A percentile compares a stretch with the other conserved stretches of the same genome.
phyloP scores from a whole-genome alignment of 2,329 filamentous ascomycete species.

The Arthrobotrys megalospora region DNA sequence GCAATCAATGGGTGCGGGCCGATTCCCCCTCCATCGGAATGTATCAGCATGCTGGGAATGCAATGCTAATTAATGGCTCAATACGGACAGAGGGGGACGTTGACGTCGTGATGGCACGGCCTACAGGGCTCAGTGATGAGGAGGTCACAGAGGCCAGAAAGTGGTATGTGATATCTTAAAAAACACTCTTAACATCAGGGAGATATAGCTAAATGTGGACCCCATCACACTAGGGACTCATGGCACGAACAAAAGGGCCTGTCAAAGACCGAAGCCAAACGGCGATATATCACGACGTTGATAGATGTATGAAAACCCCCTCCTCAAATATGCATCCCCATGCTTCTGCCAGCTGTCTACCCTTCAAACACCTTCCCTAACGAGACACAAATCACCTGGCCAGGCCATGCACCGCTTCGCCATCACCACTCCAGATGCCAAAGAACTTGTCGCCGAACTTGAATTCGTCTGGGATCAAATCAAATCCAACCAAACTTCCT shows the following conservation, averaged over 20 bases:
- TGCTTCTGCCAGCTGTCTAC: conserved; percentile 12
- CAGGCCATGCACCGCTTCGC: conserved; percentile 94
- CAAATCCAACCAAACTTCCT: conserved; percentile 82
- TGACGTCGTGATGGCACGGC: conserved; percentile 91
- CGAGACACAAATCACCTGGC: conserved; percentile 17
- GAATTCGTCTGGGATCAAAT: conserved; percentile 99
- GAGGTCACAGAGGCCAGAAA: conserved; percentile 72
- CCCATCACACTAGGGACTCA: conserved; percentile 77
- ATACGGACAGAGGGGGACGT: conserved; percentile 83
- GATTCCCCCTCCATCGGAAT: background rate
- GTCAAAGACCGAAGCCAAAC: conserved; percentile 91
- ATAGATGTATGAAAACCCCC: conserved; percentile 73
- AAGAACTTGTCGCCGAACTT: conserved; percentile 91
- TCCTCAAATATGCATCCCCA: conserved; percentile 1
- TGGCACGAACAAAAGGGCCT: conserved; percentile 91
- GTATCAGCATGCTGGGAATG: conserved; percentile 38
- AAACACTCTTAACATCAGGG: conserved; percentile 11
- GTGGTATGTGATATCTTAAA: conserved; percentile 45
- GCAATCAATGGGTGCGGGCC: conserved; percentile 84
- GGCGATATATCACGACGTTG: conserved; percentile 90
- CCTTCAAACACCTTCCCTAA: conserved; percentile 20
- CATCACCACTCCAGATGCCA: conserved; percentile 83
- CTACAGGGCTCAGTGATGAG: conserved; percentile 69
- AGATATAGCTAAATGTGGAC: conserved; percentile 36
- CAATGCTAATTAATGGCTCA: conserved; percentile 27